Conservation (phyloP, 495 filamentous ascomycete genomes). For the Physcia stellaris region DNA sequence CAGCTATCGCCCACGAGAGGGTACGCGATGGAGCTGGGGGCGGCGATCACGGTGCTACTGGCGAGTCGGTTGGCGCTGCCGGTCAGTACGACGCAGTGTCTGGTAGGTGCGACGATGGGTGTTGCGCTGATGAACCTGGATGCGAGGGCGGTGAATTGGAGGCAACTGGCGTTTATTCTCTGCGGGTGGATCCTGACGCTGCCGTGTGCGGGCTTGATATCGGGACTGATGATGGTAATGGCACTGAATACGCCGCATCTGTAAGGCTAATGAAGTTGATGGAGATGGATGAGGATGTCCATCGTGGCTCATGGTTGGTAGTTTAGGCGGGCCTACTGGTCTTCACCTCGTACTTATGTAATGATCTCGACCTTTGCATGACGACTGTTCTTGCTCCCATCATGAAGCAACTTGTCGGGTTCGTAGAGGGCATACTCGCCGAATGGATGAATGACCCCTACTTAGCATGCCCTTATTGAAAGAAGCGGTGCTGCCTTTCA, state of each 20-base stretch:
- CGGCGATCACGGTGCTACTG: constrained; percentile 54
- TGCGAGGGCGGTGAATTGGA: constrained; percentile 26
- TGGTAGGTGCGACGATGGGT: constrained; percentile 25
- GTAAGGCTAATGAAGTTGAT: too few relatives aligned
- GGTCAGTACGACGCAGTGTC: constrained; percentile 28
- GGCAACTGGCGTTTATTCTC: constrained; percentile 24
- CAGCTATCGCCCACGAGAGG: constrained; percentile 54
- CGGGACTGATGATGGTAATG: constrained; percentile 25
- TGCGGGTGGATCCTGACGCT: constrained; percentile 27
- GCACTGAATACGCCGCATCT: constrained; percentile 27
- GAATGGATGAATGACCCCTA: too few relatives aligned
- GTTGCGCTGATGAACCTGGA: constrained; percentile 30
- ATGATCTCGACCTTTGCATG: too few relatives aligned
- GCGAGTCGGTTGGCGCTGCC: constrained; percentile 40
- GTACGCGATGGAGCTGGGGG: constrained; percentile 55
- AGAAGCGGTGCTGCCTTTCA: too few relatives aligned
- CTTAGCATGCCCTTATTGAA: too few relatives aligned
- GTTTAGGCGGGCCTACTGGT: too few relatives aligned
- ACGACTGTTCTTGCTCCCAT: too few relatives aligned
- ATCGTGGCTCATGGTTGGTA: too few relatives aligned
- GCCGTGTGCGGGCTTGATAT: constrained; percentile 24
- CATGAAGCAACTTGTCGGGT: too few relatives aligned
- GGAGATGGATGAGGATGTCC: too few relatives aligned
- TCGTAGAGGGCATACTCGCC: too few relatives aligned
- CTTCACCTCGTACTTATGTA: too few relatives aligned